phyloP scores from a whole-genome alignment of 2,329 filamentous ascomycete genomes.

The Sphaerulina musiva region DNA sequence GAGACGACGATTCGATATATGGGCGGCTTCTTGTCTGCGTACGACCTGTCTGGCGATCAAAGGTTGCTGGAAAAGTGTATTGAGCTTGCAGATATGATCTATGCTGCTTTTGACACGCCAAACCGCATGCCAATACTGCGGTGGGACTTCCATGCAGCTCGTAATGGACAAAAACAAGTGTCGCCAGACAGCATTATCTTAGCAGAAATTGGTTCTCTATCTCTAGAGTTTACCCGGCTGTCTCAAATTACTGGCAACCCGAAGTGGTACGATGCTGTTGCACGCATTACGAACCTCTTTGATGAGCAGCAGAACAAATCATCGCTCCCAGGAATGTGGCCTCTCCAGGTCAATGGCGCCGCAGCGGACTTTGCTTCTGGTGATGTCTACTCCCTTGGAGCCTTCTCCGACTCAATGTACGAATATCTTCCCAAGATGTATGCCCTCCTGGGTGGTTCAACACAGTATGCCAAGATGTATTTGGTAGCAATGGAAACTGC shows the following conservation, averaged over 20 bases:
- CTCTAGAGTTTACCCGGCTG: slow-evolving; percentile 58
- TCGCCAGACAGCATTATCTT: slow-evolving; percentile 36
- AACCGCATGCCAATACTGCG: slow-evolving; percentile 59
- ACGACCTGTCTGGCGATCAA: slow-evolving; percentile 55
- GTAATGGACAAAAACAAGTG: slow-evolving; percentile 24
- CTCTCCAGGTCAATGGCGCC: slow-evolving; percentile 46
- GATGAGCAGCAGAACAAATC: slow-evolving; percentile 50
- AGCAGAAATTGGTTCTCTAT: slow-evolving; percentile 53
- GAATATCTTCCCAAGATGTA: slow-evolving; percentile 32
- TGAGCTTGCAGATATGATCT: slow-evolving; percentile 58
- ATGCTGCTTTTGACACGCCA: slow-evolving; percentile 61
- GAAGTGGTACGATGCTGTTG: slow-evolving; percentile 56
- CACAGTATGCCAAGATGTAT: slow-evolving; percentile 42
- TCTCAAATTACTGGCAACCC: slow-evolving; percentile 56
- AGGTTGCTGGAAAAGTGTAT: slow-evolving; percentile 56
- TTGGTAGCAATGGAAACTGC: slow-evolving; percentile 43
- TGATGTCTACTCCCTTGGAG: slow-evolving; percentile 28
- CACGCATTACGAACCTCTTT: slow-evolving; percentile 52
- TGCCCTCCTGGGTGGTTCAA: slow-evolving; percentile 25
- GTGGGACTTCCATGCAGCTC: slow-evolving; percentile 48
- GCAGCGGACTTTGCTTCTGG: slow-evolving; percentile 31
- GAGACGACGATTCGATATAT: slow-evolving; percentile 67
- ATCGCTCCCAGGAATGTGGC: slow-evolving; percentile 57
- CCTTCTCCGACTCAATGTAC: slow-evolving; percentile 34
- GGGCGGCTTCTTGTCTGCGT: slow-evolving; percentile 62